These are phyloP conservation scores for Populus hybrid DNA, from an alignment of 441 rosid genomes.

Conservation along the genomic window DNA sequence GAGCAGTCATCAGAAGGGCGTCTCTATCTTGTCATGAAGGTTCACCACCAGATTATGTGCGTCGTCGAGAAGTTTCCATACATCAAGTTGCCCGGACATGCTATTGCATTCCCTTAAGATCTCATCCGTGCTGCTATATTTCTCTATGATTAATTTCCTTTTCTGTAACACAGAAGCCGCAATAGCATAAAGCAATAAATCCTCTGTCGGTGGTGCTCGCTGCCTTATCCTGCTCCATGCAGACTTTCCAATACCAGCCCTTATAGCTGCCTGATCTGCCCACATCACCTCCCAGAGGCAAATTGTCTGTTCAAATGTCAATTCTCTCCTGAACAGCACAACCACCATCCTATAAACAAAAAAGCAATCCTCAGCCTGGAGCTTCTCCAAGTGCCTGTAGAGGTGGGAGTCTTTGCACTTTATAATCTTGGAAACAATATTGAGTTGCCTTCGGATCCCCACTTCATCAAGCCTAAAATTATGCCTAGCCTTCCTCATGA, in stretches of 20 bases:
- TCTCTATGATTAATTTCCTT: conserved; percentile 85
- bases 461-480: conserved; percentile 94
- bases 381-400: conserved; percentile 83
- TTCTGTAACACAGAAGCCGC: conserved; percentile 89
- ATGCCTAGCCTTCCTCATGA: conserved; percentile 94
- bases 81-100: conserved; percentile 93
- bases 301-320: conserved; percentile 78
- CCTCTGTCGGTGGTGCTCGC: conserved; percentile 83
- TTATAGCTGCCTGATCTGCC: conserved; percentile 95
- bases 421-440: conserved; percentile 78
- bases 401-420: conserved; percentile 82
- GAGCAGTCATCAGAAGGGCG: conserved; percentile 32
- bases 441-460: conserved; percentile 86
- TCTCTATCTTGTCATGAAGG: conserved; percentile 73
- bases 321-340: conserved; percentile 82
- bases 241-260: conserved; percentile 79
- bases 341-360: conserved; percentile 97
- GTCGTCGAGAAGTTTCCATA: conserved; percentile 91
- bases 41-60: conserved; percentile 84
- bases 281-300: conserved; percentile 98
- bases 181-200: conserved; percentile 78
- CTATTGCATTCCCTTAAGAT: conserved; percentile 90
- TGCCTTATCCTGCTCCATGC: conserved; percentile 83
- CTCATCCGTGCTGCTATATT: conserved; percentile 91
- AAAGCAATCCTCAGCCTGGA: conserved; percentile 93